These are phyloP conservation scores for Yarrowia alimentaria DNA, from an alignment of 805 yeast species.

Conservation along the genomic window DNA sequence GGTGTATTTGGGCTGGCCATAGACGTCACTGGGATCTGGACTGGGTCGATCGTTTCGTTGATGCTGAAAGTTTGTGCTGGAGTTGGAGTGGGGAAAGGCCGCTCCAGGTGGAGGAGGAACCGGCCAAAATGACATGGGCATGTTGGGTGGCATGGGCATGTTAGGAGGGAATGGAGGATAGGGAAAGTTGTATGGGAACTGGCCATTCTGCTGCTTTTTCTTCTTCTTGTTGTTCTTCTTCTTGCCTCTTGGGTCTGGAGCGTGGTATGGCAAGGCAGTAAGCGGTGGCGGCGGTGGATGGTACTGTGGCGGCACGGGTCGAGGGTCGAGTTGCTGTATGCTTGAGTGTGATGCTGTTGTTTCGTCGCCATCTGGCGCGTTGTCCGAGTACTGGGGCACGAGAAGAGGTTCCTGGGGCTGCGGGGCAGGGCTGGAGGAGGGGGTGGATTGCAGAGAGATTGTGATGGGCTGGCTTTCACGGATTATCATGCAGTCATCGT, in stretches of 20 bases:
- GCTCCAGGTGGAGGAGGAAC: neutral
- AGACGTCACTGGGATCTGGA: conserved; percentile 5
- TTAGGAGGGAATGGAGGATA: neutral
- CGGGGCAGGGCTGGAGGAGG: conserved; percentile 2
- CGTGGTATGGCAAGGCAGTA: too few species aligned
- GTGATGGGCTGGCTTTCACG: neutral
- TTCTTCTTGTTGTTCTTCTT: neutral
- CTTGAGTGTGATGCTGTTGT: too few species aligned
- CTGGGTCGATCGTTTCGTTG: neutral
- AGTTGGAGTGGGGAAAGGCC: conserved; percentile 2
- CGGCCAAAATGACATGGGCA: conserved; percentile 18
- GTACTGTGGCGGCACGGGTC: too few species aligned
- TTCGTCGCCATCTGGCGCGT: conserved; percentile 17
- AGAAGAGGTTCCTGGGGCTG: neutral
- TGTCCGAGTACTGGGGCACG: conserved; percentile 15
- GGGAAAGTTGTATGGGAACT: neutral
- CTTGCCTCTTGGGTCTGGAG: too few species aligned
- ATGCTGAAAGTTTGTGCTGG: neutral
- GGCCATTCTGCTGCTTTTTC: too few species aligned
- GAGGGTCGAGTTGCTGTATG: too few species aligned
- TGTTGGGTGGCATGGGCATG: conserved; percentile 2
- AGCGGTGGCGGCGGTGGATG: too few species aligned
- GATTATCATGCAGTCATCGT: conserved; percentile 16
- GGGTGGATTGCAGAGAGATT: conserved; percentile 2
- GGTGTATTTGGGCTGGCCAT: conserved; percentile 14